Percentiles rank a stretch among this genome's conserved stretches.
Conservation (phyloP, 2,329 filamentous ascomycete species). For the Fusarium globosum region DNA sequence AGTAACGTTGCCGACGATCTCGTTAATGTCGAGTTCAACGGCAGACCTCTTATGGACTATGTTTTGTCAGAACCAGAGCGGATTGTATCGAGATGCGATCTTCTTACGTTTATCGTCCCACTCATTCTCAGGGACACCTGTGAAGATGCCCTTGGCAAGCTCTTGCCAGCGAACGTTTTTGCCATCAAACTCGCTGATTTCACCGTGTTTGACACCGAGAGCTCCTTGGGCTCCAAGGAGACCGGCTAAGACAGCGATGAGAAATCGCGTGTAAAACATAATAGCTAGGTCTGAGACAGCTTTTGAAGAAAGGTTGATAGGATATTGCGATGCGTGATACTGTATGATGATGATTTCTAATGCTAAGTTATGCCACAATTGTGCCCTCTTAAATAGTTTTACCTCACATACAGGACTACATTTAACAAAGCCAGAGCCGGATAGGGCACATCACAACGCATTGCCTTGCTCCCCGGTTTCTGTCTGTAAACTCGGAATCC, state of each 20-base stretch:
- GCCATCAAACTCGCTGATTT: background rate
- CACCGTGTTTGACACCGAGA: background rate
- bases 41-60: background rate
- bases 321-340: rapidly evolving
- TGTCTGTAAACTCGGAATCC: background rate
- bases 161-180: background rate
- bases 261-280: background rate
- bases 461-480: rapidly evolving
- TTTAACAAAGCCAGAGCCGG: rapidly evolving
- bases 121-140: background rate
- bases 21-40: background rate
- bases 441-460: background rate
- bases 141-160: background rate
- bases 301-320: rapidly evolving
- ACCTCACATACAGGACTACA: rapidly evolving
- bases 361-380: background rate
- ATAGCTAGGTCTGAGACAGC: background rate
- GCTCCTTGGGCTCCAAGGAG: background rate
- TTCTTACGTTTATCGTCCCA: background rate
- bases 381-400: background rate
- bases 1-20: background rate
- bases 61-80: rapidly evolving
- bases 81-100: rapidly evolving
- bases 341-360: background rate
- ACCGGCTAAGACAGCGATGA: background rate